phyloP scores from a whole-genome alignment of 2,329 filamentous ascomycete genomes.

The Coniochaeta pulveracea region DNA sequence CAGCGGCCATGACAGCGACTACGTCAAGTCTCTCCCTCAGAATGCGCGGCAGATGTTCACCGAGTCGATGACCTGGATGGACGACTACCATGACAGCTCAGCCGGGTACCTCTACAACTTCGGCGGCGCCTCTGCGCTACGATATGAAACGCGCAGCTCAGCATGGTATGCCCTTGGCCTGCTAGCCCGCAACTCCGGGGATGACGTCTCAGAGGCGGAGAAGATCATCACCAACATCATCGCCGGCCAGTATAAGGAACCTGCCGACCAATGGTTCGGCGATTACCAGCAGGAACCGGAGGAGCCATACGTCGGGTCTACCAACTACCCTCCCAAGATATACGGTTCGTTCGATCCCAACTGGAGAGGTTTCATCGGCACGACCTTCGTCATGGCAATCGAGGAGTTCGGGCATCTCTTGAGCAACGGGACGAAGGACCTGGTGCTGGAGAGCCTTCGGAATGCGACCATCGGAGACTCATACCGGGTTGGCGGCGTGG shows the following conservation, averaged over 20 bases:
- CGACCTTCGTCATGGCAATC: constrained; percentile 43
- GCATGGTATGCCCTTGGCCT: constrained; percentile 49
- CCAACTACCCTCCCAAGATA: constrained; percentile 35
- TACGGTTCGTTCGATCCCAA: constrained; percentile 53
- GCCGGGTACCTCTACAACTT: constrained; percentile 43
- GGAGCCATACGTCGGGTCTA: constrained; percentile 43
- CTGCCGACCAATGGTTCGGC: constrained; percentile 38
- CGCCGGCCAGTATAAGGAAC: constrained; percentile 36
- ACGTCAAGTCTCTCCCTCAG: constrained; percentile 9
- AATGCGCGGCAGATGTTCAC: constrained; percentile 28
- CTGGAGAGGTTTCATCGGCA: constrained; percentile 53
- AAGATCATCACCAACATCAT: constrained; percentile 44
- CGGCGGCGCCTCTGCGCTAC: constrained; percentile 28
- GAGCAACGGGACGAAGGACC: constrained; percentile 19
- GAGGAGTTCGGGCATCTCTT: constrained; percentile 44
- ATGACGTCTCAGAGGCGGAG: constrained; percentile 36
- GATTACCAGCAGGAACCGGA: constrained; percentile 44
- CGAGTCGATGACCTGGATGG: constrained; percentile 43
- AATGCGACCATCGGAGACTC: constrained; percentile 46
- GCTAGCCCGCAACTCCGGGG: constrained; percentile 38
- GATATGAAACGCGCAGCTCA: constrained; percentile 44
- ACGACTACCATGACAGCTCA: constrained; percentile 38
- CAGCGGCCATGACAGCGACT: too few relatives aligned
- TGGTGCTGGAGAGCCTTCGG: constrained; percentile 40
- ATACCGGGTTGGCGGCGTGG: constrained; percentile 49